Evolutionary conservation across 23 red algal species (phyloP), one percentile per base, ranked within the genome.

Genomic region (Gracilaria vermiculophylla): DNA sequence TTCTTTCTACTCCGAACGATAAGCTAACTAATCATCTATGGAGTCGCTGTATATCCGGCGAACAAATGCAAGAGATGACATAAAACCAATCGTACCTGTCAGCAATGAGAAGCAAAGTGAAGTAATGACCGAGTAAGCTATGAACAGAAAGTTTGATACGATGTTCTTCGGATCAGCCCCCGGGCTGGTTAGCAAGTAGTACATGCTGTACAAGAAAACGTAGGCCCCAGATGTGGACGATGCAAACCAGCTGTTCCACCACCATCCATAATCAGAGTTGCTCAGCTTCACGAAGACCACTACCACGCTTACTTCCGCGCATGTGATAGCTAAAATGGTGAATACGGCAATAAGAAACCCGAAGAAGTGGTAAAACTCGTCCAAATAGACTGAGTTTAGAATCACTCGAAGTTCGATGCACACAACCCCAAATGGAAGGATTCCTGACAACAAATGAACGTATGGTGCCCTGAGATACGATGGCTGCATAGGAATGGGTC

Each of bases 321-420:
- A 94, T 43, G 92, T 92, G 27, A 98, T 73, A 5, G 92, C 86
- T 48, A 98, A 85, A 7, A 98, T 39, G 14, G 92, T 74, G 53
- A 92, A 88, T 17, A 90, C 76, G 4, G 80, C 61, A 14, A 90
- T 51, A 27, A 98, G 76, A 87, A 95, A 98, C 32, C 87, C 87
- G 71, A 98, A 98, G 39, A 95, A 80, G 85, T 93, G 91, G 58
- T 93, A 98, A 8, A 94, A 64, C 70, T 92, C 86, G 34, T 91
- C 73, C 49, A 85, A 79, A 55, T 83, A 87, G 8, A 98, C 55
- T 11, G 79, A 92, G 40, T 89, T 93, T 25, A 98, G 77, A 53
- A 95, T 98, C 48, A 95, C 91, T 24, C 85, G 72, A 75, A 98
- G 92, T 73, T 90, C 82, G 45, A 95, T 82, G 48, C 94, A 82